phyloP scores from a whole-genome alignment of 2,329 filamentous ascomycete species.

The Talaromyces islandicus region DNA sequence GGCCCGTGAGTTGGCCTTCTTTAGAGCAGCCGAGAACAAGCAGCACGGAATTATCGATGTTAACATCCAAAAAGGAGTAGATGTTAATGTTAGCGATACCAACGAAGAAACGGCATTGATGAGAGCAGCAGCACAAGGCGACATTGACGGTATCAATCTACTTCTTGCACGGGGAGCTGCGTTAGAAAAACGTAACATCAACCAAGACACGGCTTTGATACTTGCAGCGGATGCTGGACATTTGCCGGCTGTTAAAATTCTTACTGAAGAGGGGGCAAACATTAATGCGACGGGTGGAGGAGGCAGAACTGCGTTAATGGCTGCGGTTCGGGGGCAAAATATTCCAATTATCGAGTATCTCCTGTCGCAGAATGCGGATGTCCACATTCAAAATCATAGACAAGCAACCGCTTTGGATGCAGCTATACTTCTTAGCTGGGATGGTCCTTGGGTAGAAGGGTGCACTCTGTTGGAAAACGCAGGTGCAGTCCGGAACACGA shows the following conservation, averaged over 20 bases:
- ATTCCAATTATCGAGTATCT: conserved; percentile 3
- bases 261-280: conserved; percentile 15
- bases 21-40: background rate
- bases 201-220: background rate
- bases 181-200: background rate
- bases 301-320: conserved; percentile 4
- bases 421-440: background rate
- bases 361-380: background rate
- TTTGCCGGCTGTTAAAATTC: conserved; percentile 12
- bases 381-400: background rate
- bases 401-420: conserved; percentile 1
- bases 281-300: conserved; percentile 11
- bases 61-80: background rate
- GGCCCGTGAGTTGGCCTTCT: background rate
- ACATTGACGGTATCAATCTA: background rate
- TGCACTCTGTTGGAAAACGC: background rate
- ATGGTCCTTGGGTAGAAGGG: conserved; percentile 3
- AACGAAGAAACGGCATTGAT: background rate
- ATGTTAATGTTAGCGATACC: background rate
- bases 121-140: background rate
- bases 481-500: background rate
- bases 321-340: background rate
- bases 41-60: background rate
- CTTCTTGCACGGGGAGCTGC: background rate
- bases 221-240: background rate